Evolutionary conservation across 176 grass and related monocot genomes (phyloP), one percentile per base, ranked within the genome.

Genomic region (Zoysia japonica): DNA sequence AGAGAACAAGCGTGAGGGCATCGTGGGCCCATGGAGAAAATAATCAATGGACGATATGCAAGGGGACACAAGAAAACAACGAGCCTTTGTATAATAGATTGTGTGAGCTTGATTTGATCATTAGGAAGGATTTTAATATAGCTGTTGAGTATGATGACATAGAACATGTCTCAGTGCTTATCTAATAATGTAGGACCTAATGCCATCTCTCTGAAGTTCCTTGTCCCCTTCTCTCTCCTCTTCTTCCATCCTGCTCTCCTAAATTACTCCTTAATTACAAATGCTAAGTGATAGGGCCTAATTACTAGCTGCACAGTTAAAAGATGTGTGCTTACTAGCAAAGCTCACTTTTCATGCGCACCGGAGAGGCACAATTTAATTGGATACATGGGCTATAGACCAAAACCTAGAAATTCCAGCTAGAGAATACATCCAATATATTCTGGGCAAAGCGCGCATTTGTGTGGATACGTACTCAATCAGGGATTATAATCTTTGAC

Each of bases 61-160:
- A 76, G 74, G 82, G 65, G 55, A 43, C 68, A 83, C 0, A 67
- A 54, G 17, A 65, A 59, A 80, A 77, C 66, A 71, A 70, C 65
- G 19, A 9, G 57, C 28, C 3, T 52, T 80, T 80, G 55, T 65
- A 80, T 85, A 85, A 65, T 77, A 70, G 87, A 46, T 85, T 81
- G 42, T 81, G 42, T 51, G 65, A 81, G 78, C 66, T 80, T 84
- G 86, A 80, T 88, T 80, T 75, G 80, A 88, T 79, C 75, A 80
- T 62, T 75, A 83, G 61, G 61, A 15, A 69, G 9, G 35, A 49
- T 63, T 41, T 65, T 80, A 72, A 7, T 19, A 75, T 61, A 78
- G 77, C 46, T 80, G 65, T 51, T 85, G 56, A 81, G 71, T 71
- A 80, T 77, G 82, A 76, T 71, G 48, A 0, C 67, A 81, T 71